phyloP scores from a whole-genome alignment of 345 rosid species.

The Eucalyptus erythrocorys region DNA sequence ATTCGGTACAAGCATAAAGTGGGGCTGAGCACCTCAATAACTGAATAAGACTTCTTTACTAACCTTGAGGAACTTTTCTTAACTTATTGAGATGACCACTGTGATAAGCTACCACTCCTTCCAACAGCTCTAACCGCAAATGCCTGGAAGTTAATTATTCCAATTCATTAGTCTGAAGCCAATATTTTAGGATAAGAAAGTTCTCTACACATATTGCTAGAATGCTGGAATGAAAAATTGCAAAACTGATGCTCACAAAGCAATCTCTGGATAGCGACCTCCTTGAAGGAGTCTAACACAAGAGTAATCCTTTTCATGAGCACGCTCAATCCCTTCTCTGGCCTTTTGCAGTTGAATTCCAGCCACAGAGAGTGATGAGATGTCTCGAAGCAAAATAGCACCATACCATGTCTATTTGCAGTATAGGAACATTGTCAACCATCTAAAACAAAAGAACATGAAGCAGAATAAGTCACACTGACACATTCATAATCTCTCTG shows the following conservation, averaged over 20 bases:
- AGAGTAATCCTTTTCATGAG: constrained; percentile 81
- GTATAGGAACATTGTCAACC: constrained; percentile 75
- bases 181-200: neutral
- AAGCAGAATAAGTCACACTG: neutral
- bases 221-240: neutral
- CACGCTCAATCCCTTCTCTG: constrained; percentile 79
- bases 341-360: constrained; percentile 72
- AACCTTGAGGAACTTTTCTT: constrained; percentile 63
- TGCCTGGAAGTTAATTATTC: constrained; percentile 23
- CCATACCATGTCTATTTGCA: constrained; percentile 98
- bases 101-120: constrained; percentile 92
- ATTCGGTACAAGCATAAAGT: neutral
- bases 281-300: constrained; percentile 81
- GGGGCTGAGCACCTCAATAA: neutral
- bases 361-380: constrained; percentile 78
- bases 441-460: constrained; percentile 10
- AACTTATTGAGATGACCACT: constrained; percentile 57
- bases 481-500: neutral
- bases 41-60: neutral
- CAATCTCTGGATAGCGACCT: constrained; percentile 64
- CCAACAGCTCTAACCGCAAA: constrained; percentile 77
- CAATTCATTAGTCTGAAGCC: neutral
- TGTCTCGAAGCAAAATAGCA: constrained; percentile 84
- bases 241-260: constrained; percentile 40
- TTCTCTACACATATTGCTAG: neutral